Conservation (phyloP, 106 monocot genomes). For the Dendrobium chrysotoxum region DNA sequence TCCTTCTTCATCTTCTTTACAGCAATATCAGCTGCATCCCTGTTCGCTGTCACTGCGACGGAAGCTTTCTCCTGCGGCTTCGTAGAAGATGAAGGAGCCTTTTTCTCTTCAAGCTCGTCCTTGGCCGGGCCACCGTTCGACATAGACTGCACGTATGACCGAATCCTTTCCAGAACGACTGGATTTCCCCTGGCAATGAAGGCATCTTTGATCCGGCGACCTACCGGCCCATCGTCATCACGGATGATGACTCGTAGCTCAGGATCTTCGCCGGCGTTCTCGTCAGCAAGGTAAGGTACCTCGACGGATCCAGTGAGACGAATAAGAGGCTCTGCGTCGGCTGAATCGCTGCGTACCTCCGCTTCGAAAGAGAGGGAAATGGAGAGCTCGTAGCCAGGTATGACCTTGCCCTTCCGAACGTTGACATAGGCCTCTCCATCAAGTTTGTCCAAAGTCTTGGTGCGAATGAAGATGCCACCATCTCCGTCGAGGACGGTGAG, state of each 20-base stretch:
- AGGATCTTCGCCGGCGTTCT: conserved; percentile 94
- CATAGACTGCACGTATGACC: conserved; percentile 59
- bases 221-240: conserved; percentile 56
- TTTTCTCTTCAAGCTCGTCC: conserved; percentile 84
- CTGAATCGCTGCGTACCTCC: conserved; percentile 17
- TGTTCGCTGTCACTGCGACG: background rate
- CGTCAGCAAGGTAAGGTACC: conserved; percentile 91
- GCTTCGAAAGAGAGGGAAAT: conserved; percentile 63
- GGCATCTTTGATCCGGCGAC: conserved; percentile 57
- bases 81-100: conserved; percentile 10
- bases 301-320: conserved; percentile 58
- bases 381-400: conserved; percentile 92
- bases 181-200: conserved; percentile 68
- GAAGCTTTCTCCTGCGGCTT: background rate
- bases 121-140: conserved; percentile 78
- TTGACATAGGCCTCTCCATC: conserved; percentile 95
- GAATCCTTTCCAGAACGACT: conserved; percentile 59
- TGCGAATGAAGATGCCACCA: conserved; percentile 21
- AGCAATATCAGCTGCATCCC: background rate
- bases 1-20: conserved; percentile 27
- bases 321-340: conserved; percentile 1
- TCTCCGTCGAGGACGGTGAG: conserved; percentile 30
- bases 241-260: conserved; percentile 55
- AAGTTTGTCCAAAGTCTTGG: conserved; percentile 33
- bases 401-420: conserved; percentile 95